A percentile compares a stretch with the other conserved stretches of the same genome.
These are phyloP conservation scores for Nemania diffusa DNA, from an alignment of 2,329 filamentous ascomycete species.

Conservation along the genomic window DNA sequence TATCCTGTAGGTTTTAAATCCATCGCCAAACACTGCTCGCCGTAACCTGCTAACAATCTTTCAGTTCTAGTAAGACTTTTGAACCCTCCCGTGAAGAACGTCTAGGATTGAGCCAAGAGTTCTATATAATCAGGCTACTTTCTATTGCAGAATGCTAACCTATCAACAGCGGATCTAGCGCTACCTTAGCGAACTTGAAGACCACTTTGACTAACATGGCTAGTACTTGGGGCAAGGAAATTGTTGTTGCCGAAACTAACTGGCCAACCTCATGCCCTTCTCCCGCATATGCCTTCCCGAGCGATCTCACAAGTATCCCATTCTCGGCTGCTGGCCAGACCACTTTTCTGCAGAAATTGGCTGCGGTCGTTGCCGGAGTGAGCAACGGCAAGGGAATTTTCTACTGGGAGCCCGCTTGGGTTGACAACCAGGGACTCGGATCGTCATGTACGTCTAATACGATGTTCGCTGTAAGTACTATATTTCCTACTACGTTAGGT, in stretches of 20 bases:
- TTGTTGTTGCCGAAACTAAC: constrained; percentile 76
- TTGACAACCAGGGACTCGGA: constrained; percentile 71
- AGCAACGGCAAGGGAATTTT: constrained; percentile 69
- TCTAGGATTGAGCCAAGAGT: neutral
- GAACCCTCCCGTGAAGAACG: neutral
- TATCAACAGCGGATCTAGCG: constrained; percentile 55
- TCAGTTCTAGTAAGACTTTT: constrained; percentile 36
- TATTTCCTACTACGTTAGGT: neutral
- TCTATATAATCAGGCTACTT: neutral
- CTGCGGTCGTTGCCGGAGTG: constrained; percentile 63
- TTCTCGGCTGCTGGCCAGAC: constrained; percentile 72
- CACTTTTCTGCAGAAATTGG: constrained; percentile 69
- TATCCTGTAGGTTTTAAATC: constrained; percentile 65
- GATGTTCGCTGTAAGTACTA: constrained; percentile 60
- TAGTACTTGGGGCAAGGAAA: constrained; percentile 69
- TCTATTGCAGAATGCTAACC: constrained; percentile 20
- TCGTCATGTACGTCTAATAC: constrained; percentile 73
- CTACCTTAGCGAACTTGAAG: constrained; percentile 68
- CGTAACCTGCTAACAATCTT: constrained; percentile 2
- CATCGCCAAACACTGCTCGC: neutral
- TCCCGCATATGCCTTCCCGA: constrained; percentile 68
- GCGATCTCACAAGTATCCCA: constrained; percentile 68
- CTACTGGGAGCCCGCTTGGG: constrained; percentile 80
- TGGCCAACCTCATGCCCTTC: constrained; percentile 74
- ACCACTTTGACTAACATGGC: constrained; percentile 68